phyloP scores from a whole-genome alignment of 2,329 filamentous ascomycete species.

The Phialophora expanda region DNA sequence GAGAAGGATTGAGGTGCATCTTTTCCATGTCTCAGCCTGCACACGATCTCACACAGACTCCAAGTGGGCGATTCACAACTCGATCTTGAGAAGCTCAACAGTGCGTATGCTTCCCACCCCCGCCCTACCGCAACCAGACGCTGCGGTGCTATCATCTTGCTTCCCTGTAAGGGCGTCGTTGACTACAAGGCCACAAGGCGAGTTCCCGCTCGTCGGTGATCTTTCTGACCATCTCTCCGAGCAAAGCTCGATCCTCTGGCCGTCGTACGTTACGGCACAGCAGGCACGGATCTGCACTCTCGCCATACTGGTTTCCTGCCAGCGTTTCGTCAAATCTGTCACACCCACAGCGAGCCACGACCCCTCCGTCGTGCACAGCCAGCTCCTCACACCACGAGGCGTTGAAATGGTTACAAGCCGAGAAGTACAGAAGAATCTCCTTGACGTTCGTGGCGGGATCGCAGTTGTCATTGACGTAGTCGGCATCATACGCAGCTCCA shows the following conservation, averaged over 20 bases:
- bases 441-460: slow-evolving; percentile 3
- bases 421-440: slow-evolving; percentile 7
- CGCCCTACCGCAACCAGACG: too few relatives aligned
- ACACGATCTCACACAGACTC: too few relatives aligned
- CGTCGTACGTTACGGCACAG: not conserved
- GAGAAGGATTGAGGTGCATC: slow-evolving; percentile 29
- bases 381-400: not conserved
- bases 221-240: slow-evolving; percentile 1
- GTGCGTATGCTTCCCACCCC: not conserved
- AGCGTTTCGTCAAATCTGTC: slow-evolving; percentile 3
- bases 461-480: slow-evolving; percentile 1
- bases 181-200: slow-evolving; percentile 1
- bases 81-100: not conserved
- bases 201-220: not conserved
- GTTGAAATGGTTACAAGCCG: slow-evolving; percentile 6
- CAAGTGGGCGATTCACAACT: not conserved
- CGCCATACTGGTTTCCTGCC: not conserved
- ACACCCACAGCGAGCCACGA: slow-evolving; percentile 4
- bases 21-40: not conserved
- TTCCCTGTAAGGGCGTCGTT: not conserved
- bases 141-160: not conserved
- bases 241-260: not conserved
- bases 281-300: not conserved
- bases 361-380: not conserved
- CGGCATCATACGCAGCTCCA: not conserved